Percentiles rank a stretch among this genome's conserved stretches.
Conservation (phyloP, 805 yeast species). For the Saccharomycopsis guyanensis region DNA sequence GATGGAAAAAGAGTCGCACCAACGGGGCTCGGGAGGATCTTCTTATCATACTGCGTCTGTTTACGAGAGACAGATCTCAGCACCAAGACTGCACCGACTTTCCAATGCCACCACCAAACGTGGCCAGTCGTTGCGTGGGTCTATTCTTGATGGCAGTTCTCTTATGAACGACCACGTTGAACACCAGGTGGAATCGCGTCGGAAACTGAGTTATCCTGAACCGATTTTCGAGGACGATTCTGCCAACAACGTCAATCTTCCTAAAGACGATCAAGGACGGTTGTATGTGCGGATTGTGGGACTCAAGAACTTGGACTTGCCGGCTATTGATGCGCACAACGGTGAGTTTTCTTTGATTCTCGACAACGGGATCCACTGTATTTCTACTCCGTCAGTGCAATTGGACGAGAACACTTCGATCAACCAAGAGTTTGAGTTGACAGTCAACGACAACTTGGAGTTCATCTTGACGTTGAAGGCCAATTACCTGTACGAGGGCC, state of each 20-base stretch:
- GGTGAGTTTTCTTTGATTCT: constrained; percentile 41
- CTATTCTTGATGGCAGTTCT: constrained; percentile 15
- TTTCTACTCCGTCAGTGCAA: constrained; percentile 49
- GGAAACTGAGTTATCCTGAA: constrained; percentile 12
- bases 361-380: constrained; percentile 79
- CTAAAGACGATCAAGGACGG: constrained; percentile 37
- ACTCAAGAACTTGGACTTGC: constrained; percentile 37
- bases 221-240: constrained; percentile 16
- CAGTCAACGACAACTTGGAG: constrained; percentile 53
- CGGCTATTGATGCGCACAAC: constrained; percentile 36
- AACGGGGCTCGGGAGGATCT: constrained; percentile 1
- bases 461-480: constrained; percentile 70
- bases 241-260: constrained; percentile 23
- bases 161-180: background rate
- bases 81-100: constrained; percentile 15
- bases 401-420: constrained; percentile 32
- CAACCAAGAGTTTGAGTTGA: constrained; percentile 72
- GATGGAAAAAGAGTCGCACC: background rate
- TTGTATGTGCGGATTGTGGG: constrained; percentile 40
- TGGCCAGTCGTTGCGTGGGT: constrained; percentile 14
- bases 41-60: constrained; percentile 7
- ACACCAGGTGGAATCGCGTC: background rate
- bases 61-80: constrained; percentile 17
- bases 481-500: constrained; percentile 38
- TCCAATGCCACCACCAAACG: constrained; percentile 8